Conservation (phyloP, 2,329 filamentous ascomycete genomes). For the Arthrobotrys entomopaga region DNA sequence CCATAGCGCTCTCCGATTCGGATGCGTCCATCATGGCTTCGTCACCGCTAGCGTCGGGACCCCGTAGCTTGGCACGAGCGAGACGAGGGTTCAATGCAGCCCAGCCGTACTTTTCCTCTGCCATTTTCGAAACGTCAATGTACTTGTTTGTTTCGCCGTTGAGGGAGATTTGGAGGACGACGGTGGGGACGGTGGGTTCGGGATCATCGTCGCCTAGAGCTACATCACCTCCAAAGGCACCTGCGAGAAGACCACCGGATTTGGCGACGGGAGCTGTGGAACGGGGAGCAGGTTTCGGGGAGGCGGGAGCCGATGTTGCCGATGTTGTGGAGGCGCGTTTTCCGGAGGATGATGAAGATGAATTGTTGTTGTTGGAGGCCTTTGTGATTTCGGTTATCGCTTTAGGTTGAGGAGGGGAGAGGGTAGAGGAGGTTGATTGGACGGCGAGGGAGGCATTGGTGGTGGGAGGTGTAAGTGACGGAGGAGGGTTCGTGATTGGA, state of each 20-base stretch:
- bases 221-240: slow-evolving; percentile 69
- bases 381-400: slow-evolving; percentile 51
- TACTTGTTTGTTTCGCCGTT: slow-evolving; percentile 86
- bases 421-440: slow-evolving; percentile 1
- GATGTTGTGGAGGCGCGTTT: slow-evolving; percentile 8
- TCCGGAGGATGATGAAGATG: slow-evolving; percentile 5
- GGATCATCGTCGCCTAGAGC: slow-evolving; percentile 65
- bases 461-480: slow-evolving; percentile 40
- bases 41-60: slow-evolving; percentile 83
- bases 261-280: slow-evolving; percentile 65
- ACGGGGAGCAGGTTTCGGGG: slow-evolving; percentile 60
- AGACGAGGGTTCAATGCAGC: slow-evolving; percentile 90
- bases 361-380: slow-evolving; percentile 5
- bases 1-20: slow-evolving; percentile 83
- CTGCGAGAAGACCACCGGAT: slow-evolving; percentile 73
- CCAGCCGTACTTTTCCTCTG: slow-evolving; percentile 93
- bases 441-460: slow-evolving; percentile 36
- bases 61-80: slow-evolving; percentile 86
- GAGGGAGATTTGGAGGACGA: slow-evolving; percentile 83
- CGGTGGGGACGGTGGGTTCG: slow-evolving; percentile 74
- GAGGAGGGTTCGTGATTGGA: slow-evolving; percentile 48
- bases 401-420: slow-evolving; percentile 49
- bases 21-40: slow-evolving; percentile 85
- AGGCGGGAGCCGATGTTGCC: slow-evolving; percentile 56
- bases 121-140: slow-evolving; percentile 93